Evolutionary conservation across 441 rosid species (phyloP).

Genomic region (Gossypium aridum): DNA sequence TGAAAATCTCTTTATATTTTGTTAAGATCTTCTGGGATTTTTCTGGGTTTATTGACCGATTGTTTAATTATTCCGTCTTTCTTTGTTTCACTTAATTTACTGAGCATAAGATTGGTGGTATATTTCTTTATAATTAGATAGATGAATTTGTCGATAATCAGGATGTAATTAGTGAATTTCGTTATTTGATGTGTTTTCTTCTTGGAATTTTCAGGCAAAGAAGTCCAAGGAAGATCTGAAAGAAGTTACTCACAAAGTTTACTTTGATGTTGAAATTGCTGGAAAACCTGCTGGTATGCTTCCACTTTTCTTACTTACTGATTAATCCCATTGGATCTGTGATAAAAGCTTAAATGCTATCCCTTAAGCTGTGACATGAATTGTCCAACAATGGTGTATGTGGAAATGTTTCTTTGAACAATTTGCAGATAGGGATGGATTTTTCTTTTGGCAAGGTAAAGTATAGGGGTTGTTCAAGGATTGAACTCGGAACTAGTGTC

Average conservation of each 20-base stretch:
- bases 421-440: background rate
- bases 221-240: conserved; percentile 34
- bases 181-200: conserved; percentile 8
- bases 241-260: conserved; percentile 63
- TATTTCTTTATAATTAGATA: background rate
- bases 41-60: background rate
- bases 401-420: background rate
- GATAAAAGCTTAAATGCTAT: background rate
- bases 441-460: background rate
- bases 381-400: background rate
- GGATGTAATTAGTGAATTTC: background rate
- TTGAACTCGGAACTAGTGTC: no score
- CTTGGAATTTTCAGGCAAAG: conserved; percentile 37
- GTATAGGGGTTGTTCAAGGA: no score
- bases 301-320: background rate
- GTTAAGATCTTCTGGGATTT: background rate
- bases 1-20: background rate
- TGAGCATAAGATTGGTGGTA: background rate
- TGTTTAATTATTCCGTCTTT: background rate
- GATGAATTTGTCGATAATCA: background rate
- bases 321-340: background rate
- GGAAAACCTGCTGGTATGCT: conserved; percentile 63
- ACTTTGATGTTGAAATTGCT: conserved; percentile 56
- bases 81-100: background rate
- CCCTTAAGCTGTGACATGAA: background rate